Percentiles rank a stretch among this genome's conserved stretches.
Evolutionary conservation across 202 grass and related monocot genomes (phyloP).

Genomic region (Zoysia matrella): DNA sequence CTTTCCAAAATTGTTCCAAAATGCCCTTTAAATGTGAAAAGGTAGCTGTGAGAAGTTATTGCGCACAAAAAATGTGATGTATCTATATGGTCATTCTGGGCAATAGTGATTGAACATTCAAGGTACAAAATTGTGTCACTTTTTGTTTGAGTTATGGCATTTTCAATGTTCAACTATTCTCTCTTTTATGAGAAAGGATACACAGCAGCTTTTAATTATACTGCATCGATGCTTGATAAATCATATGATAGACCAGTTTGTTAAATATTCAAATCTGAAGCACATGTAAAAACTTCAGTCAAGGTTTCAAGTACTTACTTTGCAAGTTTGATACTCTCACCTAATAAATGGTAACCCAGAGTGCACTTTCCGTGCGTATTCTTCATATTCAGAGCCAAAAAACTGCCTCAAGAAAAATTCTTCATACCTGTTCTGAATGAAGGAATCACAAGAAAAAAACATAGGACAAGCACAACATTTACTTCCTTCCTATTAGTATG

Average conservation of each 20-base stretch:
- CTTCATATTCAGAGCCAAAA: constrained; percentile 71
- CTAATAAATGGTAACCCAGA: constrained; percentile 92
- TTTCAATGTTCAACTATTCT: constrained; percentile 11
- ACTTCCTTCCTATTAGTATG: neutral
- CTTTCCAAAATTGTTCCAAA: neutral
- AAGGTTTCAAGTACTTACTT: constrained; percentile 44
- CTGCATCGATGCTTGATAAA: neutral
- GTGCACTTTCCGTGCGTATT: constrained; percentile 71
- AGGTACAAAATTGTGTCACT: constrained; percentile 22
- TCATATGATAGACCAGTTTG: neutral
- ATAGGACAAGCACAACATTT: neutral
- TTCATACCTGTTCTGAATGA: constrained; percentile 75
- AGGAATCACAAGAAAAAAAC: constrained; percentile 54
- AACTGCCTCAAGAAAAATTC: constrained; percentile 99
- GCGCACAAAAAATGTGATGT: neutral
- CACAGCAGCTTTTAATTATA: constrained; percentile 17
- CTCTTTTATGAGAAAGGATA: constrained; percentile 20
- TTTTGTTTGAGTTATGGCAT: neutral
- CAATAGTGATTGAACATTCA: constrained; percentile 14
- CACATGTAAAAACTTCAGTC: constrained; percentile 17
- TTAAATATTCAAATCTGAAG: constrained; percentile 23
- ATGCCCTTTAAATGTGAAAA: constrained; percentile 15
- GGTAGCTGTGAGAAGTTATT: neutral
- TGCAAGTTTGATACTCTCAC: constrained; percentile 49
- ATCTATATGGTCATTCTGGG: neutral